A percentile compares a stretch with the other conserved stretches of the same genome.
Evolutionary conservation across 805 yeast species (phyloP).

Genomic region (Sungouiozyma intestinalis): DNA sequence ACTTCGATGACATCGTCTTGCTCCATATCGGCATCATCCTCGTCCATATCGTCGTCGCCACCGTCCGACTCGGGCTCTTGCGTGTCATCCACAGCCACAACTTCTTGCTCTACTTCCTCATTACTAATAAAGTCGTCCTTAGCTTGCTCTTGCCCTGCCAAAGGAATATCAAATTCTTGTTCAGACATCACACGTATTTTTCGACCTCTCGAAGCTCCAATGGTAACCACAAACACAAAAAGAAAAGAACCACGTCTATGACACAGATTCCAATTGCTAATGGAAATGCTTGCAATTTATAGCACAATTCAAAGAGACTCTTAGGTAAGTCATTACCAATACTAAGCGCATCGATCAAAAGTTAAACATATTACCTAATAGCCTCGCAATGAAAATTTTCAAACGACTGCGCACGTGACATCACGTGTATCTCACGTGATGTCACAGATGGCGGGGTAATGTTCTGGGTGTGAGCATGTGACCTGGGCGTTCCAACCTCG

Average conservation of each 20-base stretch:
- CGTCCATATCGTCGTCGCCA: constrained; percentile 31
- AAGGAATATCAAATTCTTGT: constrained; percentile 2
- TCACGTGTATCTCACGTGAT: too few relatives aligned
- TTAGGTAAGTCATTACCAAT: not conserved
- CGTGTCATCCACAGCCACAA: constrained; percentile 25
- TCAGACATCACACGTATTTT: not conserved
- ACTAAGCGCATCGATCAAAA: not conserved
- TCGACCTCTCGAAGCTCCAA: too few relatives aligned
- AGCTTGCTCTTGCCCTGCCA: constrained; percentile 10
- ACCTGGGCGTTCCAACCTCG: too few relatives aligned
- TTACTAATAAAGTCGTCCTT: constrained; percentile 31
- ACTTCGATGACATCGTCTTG: constrained; percentile 48
- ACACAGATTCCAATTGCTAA: not conserved
- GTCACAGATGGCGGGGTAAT: too few relatives aligned
- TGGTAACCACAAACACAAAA: not conserved
- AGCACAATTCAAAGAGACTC: not conserved
- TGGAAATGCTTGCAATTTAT: not conserved
- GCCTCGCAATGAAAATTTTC: not conserved
- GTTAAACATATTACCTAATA: not conserved
- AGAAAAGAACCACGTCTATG: not conserved
- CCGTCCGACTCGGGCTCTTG: constrained; percentile 26
- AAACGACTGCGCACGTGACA: not conserved
- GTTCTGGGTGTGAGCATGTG: too few relatives aligned
- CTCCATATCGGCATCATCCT: constrained; percentile 22
- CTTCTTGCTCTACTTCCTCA: constrained; percentile 37